These are phyloP conservation scores for Corylus heterophylla DNA, from an alignment of 306 rosid genomes.

Conservation along the genomic window DNA sequence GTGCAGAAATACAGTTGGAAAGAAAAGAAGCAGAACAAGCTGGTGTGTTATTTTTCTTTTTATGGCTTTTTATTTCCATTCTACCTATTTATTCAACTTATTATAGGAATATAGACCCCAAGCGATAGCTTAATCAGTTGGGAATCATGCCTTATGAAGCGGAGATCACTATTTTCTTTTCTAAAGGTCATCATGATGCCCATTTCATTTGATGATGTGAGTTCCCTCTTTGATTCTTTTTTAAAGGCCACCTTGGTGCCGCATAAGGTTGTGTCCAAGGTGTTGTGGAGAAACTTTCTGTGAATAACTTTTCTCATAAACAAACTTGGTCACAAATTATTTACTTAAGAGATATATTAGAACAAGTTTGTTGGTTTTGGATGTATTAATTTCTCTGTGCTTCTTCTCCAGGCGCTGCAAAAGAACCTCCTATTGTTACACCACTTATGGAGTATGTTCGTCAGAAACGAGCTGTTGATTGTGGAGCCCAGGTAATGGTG, in stretches of 20 bases:
- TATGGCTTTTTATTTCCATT: background rate
- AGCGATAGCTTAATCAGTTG: too few relatives aligned
- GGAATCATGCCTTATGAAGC: too few relatives aligned
- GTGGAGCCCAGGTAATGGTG: slow-evolving; percentile 66
- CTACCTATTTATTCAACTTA: background rate
- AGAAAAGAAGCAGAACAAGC: slow-evolving; percentile 97
- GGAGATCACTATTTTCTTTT: background rate
- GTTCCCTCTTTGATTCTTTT: background rate
- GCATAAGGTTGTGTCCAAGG: slow-evolving; percentile 15
- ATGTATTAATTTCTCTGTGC: slow-evolving; percentile 9
- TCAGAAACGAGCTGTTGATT: slow-evolving; percentile 63
- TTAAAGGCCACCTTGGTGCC: background rate
- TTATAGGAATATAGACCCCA: background rate
- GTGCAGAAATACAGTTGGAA: slow-evolving; percentile 98
- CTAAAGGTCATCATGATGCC: background rate
- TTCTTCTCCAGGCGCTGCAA: slow-evolving; percentile 62
- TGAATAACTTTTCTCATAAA: background rate
- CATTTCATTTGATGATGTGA: slow-evolving; percentile 2
- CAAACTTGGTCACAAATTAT: background rate
- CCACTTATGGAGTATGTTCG: slow-evolving; percentile 95
- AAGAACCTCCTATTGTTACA: slow-evolving; percentile 76
- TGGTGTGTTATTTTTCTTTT: slow-evolving; percentile 58
- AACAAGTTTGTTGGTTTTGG: slow-evolving; percentile 4
- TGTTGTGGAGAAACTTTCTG: background rate
- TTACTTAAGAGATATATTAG: slow-evolving; percentile 7